Evolutionary conservation across 2,329 filamentous ascomycete genomes (phyloP).

Genomic region (Fusarium sp.): DNA sequence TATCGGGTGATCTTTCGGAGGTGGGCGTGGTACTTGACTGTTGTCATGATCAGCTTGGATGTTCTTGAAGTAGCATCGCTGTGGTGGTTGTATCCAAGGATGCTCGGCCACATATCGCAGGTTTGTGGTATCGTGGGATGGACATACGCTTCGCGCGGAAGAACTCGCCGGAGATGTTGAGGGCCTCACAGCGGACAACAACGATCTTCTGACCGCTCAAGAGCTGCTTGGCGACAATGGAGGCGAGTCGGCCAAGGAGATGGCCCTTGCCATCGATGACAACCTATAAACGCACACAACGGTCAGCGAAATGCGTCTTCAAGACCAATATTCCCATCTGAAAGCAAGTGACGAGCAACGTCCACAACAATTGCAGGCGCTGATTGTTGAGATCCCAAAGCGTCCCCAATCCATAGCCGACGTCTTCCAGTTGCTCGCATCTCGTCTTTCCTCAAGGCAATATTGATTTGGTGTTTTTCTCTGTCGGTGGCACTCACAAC

Average conservation of each 20-base stretch:
- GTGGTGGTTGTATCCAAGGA: conserved; percentile 27
- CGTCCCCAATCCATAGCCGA: conserved; percentile 32
- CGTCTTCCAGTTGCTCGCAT: conserved; percentile 22
- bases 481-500: conserved; percentile 67
- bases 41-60: conserved; percentile 61
- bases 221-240: conserved; percentile 98
- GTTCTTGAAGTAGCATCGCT: conserved; percentile 11
- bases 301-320: conserved; percentile 40
- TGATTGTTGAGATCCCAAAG: conserved; percentile 23
- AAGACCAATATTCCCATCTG: conserved; percentile 36
- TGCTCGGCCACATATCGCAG: conserved; percentile 36
- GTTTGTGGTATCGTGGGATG: conserved; percentile 29
- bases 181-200: conserved; percentile 96
- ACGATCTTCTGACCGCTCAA: conserved; percentile 99
- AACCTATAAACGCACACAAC: conserved; percentile 67
- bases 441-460: conserved; percentile 36
- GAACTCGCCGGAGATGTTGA: conserved; percentile 99
- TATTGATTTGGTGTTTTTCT: conserved; percentile 25
- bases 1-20: conserved; percentile 99
- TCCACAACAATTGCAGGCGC: conserved; percentile 8
- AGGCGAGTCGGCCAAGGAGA: conserved; percentile 98
- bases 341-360: conserved; percentile 27
- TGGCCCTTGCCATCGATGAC: conserved; percentile 99
- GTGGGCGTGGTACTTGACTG: conserved; percentile 99
- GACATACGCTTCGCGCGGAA: conserved; percentile 99